Evolutionary conservation across 352 stramenopile genomes (phyloP).

Genomic region (Phytopythium vexans): DNA sequence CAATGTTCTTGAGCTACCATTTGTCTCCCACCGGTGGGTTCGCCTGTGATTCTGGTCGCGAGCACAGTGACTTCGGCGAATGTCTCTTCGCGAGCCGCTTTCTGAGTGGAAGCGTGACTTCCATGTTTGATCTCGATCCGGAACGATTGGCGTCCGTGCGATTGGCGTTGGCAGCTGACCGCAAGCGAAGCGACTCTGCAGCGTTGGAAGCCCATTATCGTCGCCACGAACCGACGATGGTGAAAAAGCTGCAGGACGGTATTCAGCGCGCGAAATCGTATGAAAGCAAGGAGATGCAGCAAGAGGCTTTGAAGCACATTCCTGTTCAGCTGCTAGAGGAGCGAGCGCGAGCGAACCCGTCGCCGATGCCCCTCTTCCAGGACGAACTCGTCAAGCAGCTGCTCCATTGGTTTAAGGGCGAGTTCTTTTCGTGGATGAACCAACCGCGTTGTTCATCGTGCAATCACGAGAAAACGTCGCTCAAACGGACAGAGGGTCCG

Average conservation of each 20-base stretch:
- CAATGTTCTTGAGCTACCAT: conserved; percentile 59
- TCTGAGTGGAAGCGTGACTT: conserved; percentile 5
- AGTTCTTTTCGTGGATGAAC: conserved; percentile 92
- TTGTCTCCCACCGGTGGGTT: conserved; percentile 54
- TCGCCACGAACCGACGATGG: conserved; percentile 47
- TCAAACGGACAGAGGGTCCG: conserved; percentile 36
- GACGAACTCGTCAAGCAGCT: conserved; percentile 77
- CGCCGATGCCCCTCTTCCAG: conserved; percentile 42
- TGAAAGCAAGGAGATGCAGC: conserved; percentile 61
- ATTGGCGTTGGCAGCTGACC: not conserved
- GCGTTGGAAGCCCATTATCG: conserved; percentile 39
- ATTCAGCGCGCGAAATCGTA: conserved; percentile 59
- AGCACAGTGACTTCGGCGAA: conserved; percentile 60
- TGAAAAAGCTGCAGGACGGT: conserved; percentile 35
- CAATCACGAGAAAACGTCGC: conserved; percentile 40
- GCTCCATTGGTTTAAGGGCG: conserved; percentile 87
- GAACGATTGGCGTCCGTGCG: conserved; percentile 11
- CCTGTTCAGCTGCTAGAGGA: conserved; percentile 62
- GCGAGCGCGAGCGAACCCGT: conserved; percentile 49
- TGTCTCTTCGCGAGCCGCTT: conserved; percentile 65
- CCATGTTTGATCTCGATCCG: conserved; percentile 23
- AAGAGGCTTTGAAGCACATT: conserved; percentile 64
- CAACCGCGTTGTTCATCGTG: conserved; percentile 63
- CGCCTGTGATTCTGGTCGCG: conserved; percentile 33
- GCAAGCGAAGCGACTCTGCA: conserved; percentile 23